Evolutionary conservation across 2,329 filamentous ascomycete genomes (phyloP).

Genomic region (Claviceps arundinis): DNA sequence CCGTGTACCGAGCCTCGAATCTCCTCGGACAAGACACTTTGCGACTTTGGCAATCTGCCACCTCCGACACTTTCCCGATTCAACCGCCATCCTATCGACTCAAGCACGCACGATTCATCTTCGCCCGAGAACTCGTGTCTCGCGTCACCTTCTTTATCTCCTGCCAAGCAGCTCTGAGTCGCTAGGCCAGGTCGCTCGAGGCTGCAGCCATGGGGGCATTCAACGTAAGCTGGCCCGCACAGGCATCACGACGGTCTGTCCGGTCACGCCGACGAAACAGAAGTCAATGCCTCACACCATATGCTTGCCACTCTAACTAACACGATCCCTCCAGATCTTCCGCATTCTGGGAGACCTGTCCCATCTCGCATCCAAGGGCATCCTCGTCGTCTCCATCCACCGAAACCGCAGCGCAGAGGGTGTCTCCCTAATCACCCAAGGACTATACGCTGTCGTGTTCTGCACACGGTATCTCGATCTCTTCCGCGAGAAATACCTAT

Average conservation of each 20-base stretch:
- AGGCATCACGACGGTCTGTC: no score
- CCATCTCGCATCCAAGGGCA: slow-evolving; percentile 76
- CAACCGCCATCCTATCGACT: background rate
- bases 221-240: slow-evolving; percentile 20
- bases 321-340: slow-evolving; percentile 36
- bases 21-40: background rate
- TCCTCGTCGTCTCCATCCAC: slow-evolving; percentile 84
- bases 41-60: background rate
- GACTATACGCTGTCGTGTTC: slow-evolving; percentile 79
- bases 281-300: no score
- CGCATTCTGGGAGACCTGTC: slow-evolving; percentile 73
- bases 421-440: slow-evolving; percentile 82
- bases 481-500: slow-evolving; percentile 42
- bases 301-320: background rate
- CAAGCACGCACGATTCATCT: background rate
- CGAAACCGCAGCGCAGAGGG: slow-evolving; percentile 79
- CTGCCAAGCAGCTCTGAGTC: background rate
- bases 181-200: slow-evolving; percentile 6
- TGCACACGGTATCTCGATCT: slow-evolving; percentile 77
- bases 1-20: no score
- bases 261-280: no score
- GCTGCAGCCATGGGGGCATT: slow-evolving; percentile 24
- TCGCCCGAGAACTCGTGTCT: background rate
- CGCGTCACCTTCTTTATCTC: background rate
- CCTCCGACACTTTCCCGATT: background rate